Percentiles rank a stretch among this genome's conserved stretches.
Evolutionary conservation across 306 rosid species (phyloP).

Genomic region (Rubus parviflorus): DNA sequence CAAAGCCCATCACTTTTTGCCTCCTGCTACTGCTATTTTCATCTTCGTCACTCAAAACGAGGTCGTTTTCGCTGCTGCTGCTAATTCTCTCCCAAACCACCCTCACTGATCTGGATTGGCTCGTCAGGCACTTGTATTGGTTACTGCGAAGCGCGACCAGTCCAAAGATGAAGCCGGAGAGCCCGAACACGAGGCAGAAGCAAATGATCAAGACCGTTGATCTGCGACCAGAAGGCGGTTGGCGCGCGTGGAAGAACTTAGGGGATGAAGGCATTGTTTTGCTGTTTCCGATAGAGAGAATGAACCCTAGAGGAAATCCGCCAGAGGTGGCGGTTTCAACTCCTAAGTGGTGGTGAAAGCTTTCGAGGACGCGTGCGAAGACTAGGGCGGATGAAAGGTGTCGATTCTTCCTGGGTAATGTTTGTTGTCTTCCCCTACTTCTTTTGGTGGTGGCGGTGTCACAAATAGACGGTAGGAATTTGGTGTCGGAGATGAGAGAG

Average conservation of each 20-base stretch:
- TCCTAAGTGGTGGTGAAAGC: no score
- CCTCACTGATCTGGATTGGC: constrained; percentile 55
- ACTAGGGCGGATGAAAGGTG: no score
- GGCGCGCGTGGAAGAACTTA: constrained; percentile 50
- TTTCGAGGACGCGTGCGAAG: no score
- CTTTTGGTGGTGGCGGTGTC: no score
- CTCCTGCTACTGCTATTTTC: constrained; percentile 16
- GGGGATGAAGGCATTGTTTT: constrained; percentile 60
- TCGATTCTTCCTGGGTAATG: no score
- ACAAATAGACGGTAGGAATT: no score
- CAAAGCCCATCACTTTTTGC: constrained; percentile 84
- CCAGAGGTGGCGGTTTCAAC: no score
- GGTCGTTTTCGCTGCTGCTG: neutral
- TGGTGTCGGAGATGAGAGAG: no score
- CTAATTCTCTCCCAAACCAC: constrained; percentile 70
- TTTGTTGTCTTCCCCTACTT: no score
- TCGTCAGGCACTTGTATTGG: constrained; percentile 29
- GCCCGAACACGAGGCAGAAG: constrained; percentile 39
- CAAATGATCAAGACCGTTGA: constrained; percentile 40
- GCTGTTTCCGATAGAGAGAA: neutral
- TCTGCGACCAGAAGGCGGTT: constrained; percentile 44
- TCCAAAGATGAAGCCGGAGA: constrained; percentile 55
- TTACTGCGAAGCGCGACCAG: constrained; percentile 26
- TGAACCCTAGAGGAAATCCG: constrained; percentile 18
- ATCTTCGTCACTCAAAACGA: constrained; percentile 9